Evolutionary conservation across 306 rosid species (phyloP).

Genomic region (Gastrolobium villosum): DNA sequence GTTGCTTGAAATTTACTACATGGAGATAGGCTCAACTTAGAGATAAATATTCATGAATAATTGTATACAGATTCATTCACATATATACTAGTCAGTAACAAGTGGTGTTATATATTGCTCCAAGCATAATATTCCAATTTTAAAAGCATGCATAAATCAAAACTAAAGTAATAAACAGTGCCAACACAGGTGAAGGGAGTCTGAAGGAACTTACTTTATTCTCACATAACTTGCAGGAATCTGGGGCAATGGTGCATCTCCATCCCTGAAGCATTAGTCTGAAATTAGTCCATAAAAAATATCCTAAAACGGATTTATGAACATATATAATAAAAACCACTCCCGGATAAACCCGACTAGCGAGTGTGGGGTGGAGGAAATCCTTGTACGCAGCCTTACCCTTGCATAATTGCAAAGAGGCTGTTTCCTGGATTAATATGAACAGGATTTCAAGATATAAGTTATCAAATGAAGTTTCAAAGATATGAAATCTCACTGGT

Average conservation of each 20-base stretch:
- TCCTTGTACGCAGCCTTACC: too few species aligned
- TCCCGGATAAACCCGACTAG: too few species aligned
- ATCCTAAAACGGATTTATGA: not conserved
- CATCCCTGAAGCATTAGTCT: constrained; percentile 72
- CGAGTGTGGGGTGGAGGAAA: too few species aligned
- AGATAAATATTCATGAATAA: constrained; percentile 27
- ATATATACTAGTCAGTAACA: constrained; percentile 17
- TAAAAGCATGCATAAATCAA: constrained; percentile 39
- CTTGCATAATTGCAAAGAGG: too few species aligned
- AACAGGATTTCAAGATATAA: constrained; percentile 25
- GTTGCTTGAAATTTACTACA: constrained; percentile 21
- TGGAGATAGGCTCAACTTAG: constrained; percentile 21
- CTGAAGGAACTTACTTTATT: constrained; percentile 73
- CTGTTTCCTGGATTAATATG: too few species aligned
- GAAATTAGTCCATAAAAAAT: constrained; percentile 42
- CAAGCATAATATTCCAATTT: constrained; percentile 3
- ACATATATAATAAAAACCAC: too few species aligned
- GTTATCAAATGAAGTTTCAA: constrained; percentile 34
- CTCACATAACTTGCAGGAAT: constrained; percentile 75
- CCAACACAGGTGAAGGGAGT: constrained; percentile 5
- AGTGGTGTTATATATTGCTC: constrained; percentile 31
- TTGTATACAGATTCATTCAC: constrained; percentile 26
- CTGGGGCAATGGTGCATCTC: constrained; percentile 77
- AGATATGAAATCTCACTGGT: constrained; percentile 73
- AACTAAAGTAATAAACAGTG: constrained; percentile 14